Evolutionary conservation across 495 filamentous ascomycete species (phyloP), one percentile per base, ranked within the genome.

Genomic region (Penicillium maclennaniae): DNA sequence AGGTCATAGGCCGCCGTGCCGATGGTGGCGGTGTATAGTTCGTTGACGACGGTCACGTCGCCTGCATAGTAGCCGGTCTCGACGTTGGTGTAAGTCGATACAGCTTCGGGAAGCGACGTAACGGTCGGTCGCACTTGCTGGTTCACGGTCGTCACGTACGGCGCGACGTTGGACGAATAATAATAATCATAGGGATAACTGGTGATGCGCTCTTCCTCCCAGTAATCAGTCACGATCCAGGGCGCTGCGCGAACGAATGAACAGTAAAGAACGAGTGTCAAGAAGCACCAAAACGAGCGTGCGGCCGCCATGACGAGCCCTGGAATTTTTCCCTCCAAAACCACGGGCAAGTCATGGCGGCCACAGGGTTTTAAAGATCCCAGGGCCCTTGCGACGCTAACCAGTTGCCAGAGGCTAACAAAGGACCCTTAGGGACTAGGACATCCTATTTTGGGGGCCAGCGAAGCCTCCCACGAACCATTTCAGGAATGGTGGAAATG

Each of bases 151-250:
- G 49, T 48, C 4, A 52, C 21, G 2, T 37, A 25, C 8, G 49
- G 55, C 15, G 28, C 16, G 16, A 17, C n/a, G 5, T 19, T 16
- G 9, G 39, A 49, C 41, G 49, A 23, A 2, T 47, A 37, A 20
- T 58, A 52, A 52, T 54, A 51, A 38, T 60, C 41, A n/a, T 45
- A 55, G n/a, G n/a, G 37, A 19, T 48, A 26, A 0, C 41, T 8
- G 4, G 60, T 61, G 6, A 31, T 43, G 31, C 48, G 20, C 2
- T 53, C 43, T 25, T 60, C 44, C 47, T 70, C 54, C 17, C 60
- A 70, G 43, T 51, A 27, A 15, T 62, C 62, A 3, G 69, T 72
- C 23, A 66, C 62, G 19, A 70, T 65, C 69, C 69, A 72, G 7
- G 69, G 69, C 1, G 50, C 53, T 3, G 66, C 64, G 7, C 46